Evolutionary conservation across 1,139 yeast genomes (phyloP).

Genomic region (Nakaseomyces glabratus): DNA sequence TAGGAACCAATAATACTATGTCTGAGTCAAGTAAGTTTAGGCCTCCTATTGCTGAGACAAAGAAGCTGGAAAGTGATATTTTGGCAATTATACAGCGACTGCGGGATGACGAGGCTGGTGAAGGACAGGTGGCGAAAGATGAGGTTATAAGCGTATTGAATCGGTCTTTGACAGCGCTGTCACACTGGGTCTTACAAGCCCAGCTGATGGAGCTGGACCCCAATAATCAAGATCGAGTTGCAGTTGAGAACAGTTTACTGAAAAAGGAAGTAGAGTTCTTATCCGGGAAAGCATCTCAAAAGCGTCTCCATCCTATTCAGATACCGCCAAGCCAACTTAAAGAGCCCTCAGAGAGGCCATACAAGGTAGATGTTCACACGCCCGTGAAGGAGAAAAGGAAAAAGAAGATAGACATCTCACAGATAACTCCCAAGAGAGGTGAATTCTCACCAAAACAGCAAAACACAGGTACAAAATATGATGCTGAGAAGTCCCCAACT

Average conservation of each 20-base stretch:
- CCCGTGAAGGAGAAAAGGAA: not conserved
- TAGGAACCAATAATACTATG: too few species aligned
- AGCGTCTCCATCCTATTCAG: not conserved
- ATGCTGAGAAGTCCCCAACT: too few species aligned
- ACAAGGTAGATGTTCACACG: too few species aligned
- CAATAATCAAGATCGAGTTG: slow-evolving; percentile 19
- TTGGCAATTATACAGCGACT: slow-evolving; percentile 15
- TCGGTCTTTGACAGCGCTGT: slow-evolving; percentile 23
- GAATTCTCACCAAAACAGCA: slow-evolving; percentile 2
- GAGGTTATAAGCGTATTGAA: slow-evolving; percentile 20
- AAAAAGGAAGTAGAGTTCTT: slow-evolving; percentile 22
- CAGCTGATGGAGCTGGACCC: slow-evolving; percentile 23
- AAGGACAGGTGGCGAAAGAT: slow-evolving; percentile 5
- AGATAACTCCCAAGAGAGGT: slow-evolving; percentile 4
- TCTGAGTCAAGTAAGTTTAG: too few species aligned
- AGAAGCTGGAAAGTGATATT: slow-evolving; percentile 20
- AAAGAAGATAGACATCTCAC: slow-evolving; percentile 2
- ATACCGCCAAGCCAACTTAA: not conserved
- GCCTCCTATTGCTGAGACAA: slow-evolving; percentile 13
- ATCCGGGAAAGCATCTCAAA: not conserved
- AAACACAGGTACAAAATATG: too few species aligned
- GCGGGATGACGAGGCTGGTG: slow-evolving; percentile 11
- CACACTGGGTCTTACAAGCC: slow-evolving; percentile 30
- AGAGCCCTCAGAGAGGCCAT: too few species aligned
- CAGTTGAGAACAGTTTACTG: slow-evolving; percentile 21